phyloP scores from a whole-genome alignment of 2,329 filamentous ascomycete genomes.

The Bipolaris sorokiniana region DNA sequence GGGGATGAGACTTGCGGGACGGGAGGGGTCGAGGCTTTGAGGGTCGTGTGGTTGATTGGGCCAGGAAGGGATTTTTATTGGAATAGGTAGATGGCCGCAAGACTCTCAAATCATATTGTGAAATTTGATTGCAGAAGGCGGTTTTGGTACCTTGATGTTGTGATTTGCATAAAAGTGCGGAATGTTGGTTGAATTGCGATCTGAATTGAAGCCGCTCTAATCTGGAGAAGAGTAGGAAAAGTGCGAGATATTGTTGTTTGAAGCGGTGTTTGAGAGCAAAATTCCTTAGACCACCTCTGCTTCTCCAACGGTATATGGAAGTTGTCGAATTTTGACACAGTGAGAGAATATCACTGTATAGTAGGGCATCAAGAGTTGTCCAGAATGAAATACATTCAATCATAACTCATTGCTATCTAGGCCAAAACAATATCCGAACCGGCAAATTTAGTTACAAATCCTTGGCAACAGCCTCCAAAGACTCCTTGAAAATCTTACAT shows the following conservation, averaged over 20 bases:
- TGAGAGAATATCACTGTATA: too few species aligned
- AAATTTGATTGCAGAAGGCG: too few species aligned
- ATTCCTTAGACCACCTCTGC: conserved; percentile 48
- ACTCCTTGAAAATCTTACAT: conserved; percentile 35
- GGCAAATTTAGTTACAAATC: conserved; percentile 19
- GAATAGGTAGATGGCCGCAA: background rate
- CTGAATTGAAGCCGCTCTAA: conserved; percentile 49
- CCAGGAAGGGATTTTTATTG: background rate
- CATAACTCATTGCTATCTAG: background rate
- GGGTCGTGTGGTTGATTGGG: background rate
- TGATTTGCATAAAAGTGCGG: conserved; percentile 68
- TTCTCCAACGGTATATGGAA: conserved; percentile 27
- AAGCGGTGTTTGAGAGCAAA: conserved; percentile 43
- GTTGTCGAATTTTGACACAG: too few species aligned
- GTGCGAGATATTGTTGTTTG: conserved; percentile 40
- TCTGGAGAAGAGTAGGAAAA: conserved; percentile 50
- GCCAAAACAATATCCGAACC: background rate
- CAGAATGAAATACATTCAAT: background rate
- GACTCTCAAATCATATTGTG: background rate
- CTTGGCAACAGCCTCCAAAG: conserved; percentile 35
- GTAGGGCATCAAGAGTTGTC: background rate
- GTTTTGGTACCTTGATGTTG: conserved; percentile 23
- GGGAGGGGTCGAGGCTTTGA: conserved; percentile 45
- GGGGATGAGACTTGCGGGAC: conserved; percentile 43
- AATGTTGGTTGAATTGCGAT: conserved; percentile 60